These are phyloP conservation scores for Extremus antarcticus DNA, from an alignment of 495 filamentous ascomycete species.

Conservation along the genomic window DNA sequence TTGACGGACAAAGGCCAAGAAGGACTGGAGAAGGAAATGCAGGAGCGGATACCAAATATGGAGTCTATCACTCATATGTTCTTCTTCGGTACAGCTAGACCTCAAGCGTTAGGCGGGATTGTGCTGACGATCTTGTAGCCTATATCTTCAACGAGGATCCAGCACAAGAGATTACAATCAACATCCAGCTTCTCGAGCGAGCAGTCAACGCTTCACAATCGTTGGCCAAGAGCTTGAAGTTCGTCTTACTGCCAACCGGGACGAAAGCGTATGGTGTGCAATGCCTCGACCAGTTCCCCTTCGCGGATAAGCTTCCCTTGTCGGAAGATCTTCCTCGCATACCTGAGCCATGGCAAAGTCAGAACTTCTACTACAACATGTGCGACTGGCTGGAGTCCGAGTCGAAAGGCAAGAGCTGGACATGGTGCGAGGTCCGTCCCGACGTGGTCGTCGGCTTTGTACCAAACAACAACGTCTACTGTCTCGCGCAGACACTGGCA, in stretches of 20 bases:
- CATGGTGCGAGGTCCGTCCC: conserved; percentile 26
- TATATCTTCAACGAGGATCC: conserved; percentile 27
- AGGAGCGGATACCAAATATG: conserved; percentile 30
- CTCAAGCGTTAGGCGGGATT: no score
- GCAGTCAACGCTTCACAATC: conserved; percentile 33
- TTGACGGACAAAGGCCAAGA: conserved; percentile 28
- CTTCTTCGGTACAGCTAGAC: conserved; percentile 25
- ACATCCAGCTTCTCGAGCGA: conserved; percentile 33
- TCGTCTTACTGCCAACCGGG: conserved; percentile 31
- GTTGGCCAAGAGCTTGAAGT: conserved; percentile 31
- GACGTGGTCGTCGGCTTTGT: conserved; percentile 30
- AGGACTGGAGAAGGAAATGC: conserved; percentile 30
- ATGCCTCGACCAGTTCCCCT: conserved; percentile 29
- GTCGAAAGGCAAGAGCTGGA: conserved; percentile 26
- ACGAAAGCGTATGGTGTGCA: conserved; percentile 34
- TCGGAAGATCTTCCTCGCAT: conserved; percentile 29
- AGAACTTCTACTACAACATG: conserved; percentile 34
- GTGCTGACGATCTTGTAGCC: conserved; percentile 4
- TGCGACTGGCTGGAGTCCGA: conserved; percentile 23
- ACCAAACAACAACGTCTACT: conserved; percentile 29
- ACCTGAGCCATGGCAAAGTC: conserved; percentile 27
- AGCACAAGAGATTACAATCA: conserved; percentile 26
- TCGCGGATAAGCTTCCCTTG: conserved; percentile 26
- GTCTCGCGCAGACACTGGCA: conserved; percentile 25
- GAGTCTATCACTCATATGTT: conserved; percentile 36